Percentiles rank a stretch among this genome's conserved stretches.
Evolutionary conservation across 2,329 filamentous ascomycete species (phyloP).

Genomic region (Raffaelea albimanens): DNA sequence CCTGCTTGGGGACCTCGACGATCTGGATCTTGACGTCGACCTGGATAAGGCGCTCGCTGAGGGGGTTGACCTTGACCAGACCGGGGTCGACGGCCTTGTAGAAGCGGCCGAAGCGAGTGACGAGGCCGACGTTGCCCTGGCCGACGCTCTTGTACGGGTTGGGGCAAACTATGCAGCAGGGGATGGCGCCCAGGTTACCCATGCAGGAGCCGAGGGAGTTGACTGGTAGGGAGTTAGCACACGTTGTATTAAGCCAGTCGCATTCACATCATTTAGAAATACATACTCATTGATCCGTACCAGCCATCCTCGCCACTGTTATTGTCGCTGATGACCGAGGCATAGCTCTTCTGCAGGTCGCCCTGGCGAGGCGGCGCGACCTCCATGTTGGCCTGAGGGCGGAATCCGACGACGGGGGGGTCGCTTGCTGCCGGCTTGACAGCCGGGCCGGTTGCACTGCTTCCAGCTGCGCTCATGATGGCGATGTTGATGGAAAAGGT

Average conservation of each 20-base stretch:
- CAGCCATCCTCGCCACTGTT: slow-evolving; percentile 69
- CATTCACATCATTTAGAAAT: background rate
- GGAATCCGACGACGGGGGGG: slow-evolving; percentile 28
- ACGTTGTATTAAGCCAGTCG: background rate
- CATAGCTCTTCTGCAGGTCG: slow-evolving; percentile 78
- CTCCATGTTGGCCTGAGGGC: slow-evolving; percentile 45
- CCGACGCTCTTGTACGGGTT: slow-evolving; percentile 91
- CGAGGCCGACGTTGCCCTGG: slow-evolving; percentile 89
- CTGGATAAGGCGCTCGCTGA: slow-evolving; percentile 80
- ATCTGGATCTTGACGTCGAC: slow-evolving; percentile 99
- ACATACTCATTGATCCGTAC: slow-evolving; percentile 80
- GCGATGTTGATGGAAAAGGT: background rate
- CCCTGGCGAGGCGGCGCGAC: slow-evolving; percentile 74
- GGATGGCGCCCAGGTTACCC: slow-evolving; percentile 75
- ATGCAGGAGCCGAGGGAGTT: slow-evolving; percentile 59
- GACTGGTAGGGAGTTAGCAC: slow-evolving; percentile 7
- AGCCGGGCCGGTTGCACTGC: background rate
- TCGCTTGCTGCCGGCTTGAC: slow-evolving; percentile 1
- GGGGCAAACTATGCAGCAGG: slow-evolving; percentile 84
- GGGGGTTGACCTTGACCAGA: slow-evolving; percentile 93
- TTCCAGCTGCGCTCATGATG: background rate
- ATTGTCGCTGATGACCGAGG: slow-evolving; percentile 45
- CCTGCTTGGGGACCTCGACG: slow-evolving; percentile 89
- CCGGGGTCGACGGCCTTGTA: slow-evolving; percentile 94
- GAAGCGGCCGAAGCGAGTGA: slow-evolving; percentile 93